phyloP scores from a whole-genome alignment of 2,329 filamentous ascomycete species.

The Aureobasidium sp. region DNA sequence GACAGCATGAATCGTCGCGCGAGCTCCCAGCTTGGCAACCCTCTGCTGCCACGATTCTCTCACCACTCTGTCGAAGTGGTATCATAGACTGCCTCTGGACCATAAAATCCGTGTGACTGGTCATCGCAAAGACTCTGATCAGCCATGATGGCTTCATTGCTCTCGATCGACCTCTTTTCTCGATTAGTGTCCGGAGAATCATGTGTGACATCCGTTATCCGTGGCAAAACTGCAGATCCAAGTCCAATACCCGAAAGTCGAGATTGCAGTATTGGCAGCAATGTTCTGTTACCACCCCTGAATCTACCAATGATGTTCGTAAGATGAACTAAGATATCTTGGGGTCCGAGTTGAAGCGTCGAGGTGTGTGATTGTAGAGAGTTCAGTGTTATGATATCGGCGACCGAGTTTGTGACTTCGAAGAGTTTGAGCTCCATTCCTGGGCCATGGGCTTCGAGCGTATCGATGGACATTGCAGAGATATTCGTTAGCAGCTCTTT shows the following conservation, averaged over 20 bases:
- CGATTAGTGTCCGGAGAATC: not conserved
- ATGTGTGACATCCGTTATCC: constrained; percentile 3
- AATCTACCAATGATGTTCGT: not conserved
- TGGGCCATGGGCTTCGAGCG: not conserved
- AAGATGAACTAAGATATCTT: not conserved
- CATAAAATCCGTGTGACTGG: not conserved
- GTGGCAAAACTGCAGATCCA: not conserved
- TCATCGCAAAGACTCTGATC: not conserved
- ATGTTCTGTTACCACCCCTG: not conserved
- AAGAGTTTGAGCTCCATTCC: constrained; percentile 5
- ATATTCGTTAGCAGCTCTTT: not conserved
- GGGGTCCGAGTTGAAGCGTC: not conserved
- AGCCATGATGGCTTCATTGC: not conserved
- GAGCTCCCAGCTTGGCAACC: too few relatives aligned
- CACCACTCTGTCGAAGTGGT: not conserved
- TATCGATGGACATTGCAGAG: not conserved
- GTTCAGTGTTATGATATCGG: not conserved
- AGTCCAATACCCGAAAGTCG: not conserved
- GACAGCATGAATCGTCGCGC: too few relatives aligned
- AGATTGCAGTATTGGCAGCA: not conserved
- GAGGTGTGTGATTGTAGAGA: not conserved
- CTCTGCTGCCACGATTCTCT: not conserved
- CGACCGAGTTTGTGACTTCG: constrained; percentile 3
- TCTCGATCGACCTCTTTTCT: not conserved
- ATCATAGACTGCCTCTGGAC: not conserved